Base-by-base conservation (phyloP, 2,329 filamentous ascomycete species). In the Tolypocladium tropicale region DNA sequence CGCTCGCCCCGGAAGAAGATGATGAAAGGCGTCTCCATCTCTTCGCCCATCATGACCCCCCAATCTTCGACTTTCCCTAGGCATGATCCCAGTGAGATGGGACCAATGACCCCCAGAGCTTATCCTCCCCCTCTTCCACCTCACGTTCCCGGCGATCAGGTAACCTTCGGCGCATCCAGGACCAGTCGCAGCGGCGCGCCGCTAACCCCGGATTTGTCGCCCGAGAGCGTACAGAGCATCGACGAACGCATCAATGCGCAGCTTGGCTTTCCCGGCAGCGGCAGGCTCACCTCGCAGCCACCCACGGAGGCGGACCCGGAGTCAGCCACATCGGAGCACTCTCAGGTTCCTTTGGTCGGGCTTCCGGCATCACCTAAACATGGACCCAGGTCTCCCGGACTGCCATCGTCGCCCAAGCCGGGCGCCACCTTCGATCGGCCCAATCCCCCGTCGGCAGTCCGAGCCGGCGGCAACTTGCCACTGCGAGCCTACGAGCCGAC, bases 31-130 rank as follows among this genome's bases (percentile, higher is more conserved):
- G 68, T 86, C 60, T 78, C 68, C 65, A 86, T 86, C 62, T 86
- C 83, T 14, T 84, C 83, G 1, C 83, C 83, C 53, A 83, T 86
- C 62, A 79, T 83, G 75, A 86, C 83, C 10, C 83, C 83, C 16
- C 78, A 79, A 71, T 82, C 83, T 2, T 77, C 73, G 3, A 81
- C 78, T 2, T 86, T 85, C 61, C 78, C 81, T 2, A 74, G 75
- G n/a, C 69, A 76, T 16, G 76, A 80, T 53, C 72, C 71, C 28
- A 78, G 81, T 61, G 82, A 85, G 66, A 77, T 84, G 74, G 79
- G 73, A 63, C 61, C 77, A 52, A 81, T 86, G 54, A 74, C 80
- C 14, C 82, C 80, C 23, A 76, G 82, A 33, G 76, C 80, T 51
- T 85, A 86, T 60, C 75, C 76, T 4, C 81, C 82, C 11, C 71